Conservation (phyloP, 345 rosid genomes). For the Lenwebbia sp. region DNA sequence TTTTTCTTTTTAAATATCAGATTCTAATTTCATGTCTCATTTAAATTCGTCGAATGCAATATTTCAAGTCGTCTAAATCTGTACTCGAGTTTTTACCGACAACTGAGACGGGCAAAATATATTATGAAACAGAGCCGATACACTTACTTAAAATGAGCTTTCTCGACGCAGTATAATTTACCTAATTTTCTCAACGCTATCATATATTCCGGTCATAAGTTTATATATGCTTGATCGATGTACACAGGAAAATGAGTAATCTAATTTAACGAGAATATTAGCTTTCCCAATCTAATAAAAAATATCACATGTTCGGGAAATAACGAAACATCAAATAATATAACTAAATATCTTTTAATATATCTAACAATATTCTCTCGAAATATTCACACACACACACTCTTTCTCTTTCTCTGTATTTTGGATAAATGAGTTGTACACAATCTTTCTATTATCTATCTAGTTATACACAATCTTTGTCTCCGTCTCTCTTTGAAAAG, state of each 20-base stretch:
- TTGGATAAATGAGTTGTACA: neutral
- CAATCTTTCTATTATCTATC: neutral
- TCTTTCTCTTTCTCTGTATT: neutral
- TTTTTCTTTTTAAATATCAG: too few species aligned
- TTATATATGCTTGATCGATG: neutral
- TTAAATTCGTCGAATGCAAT: too few species aligned
- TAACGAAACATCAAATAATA: neutral
- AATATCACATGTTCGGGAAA: neutral
- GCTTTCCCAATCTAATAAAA: neutral
- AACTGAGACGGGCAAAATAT: neutral
- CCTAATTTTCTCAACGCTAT: too few species aligned
- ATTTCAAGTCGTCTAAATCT: too few species aligned
- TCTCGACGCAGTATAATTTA: neutral
- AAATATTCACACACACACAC: neutral
- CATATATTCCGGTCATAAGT: too few species aligned
- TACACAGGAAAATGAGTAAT: neutral
- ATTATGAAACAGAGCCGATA: neutral
- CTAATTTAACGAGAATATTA: neutral
- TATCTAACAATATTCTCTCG: neutral
- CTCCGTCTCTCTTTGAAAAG: neutral
- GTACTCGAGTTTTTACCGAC: too few species aligned
- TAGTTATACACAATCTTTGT: neutral
- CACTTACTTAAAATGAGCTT: neutral
- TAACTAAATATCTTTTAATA: neutral
- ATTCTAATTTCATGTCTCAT: too few species aligned